Conservation (phyloP, 495 filamentous ascomycete species). For the Penicillium simplicissimum region DNA sequence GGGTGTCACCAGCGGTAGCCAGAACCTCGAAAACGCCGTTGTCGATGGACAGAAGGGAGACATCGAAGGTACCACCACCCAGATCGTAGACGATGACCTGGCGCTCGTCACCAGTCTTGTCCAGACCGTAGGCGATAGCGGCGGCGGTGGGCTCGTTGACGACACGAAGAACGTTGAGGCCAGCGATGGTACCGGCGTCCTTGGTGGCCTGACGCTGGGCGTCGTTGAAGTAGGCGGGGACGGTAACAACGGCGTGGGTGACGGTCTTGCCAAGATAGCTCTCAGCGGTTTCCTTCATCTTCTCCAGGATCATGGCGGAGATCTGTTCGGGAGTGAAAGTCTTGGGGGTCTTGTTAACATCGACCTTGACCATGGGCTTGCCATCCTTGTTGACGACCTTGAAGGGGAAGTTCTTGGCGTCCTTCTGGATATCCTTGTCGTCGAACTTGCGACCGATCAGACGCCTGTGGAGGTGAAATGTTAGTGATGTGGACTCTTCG, state of each 20-base stretch:
- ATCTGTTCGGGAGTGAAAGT: slow-evolving; percentile 83
- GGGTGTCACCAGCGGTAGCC: slow-evolving; percentile 98
- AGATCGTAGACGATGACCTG: slow-evolving; percentile 98
- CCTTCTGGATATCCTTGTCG: slow-evolving; percentile 81
- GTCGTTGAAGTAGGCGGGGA: slow-evolving; percentile 98
- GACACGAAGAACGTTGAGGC: slow-evolving; percentile 93
- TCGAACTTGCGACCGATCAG: slow-evolving; percentile 87
- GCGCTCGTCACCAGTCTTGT: slow-evolving; percentile 82
- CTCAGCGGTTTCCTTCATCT: slow-evolving; percentile 97
- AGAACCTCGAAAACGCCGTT: slow-evolving; percentile 97
- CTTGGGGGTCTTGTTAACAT: slow-evolving; percentile 71
- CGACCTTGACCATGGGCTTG: slow-evolving; percentile 77
- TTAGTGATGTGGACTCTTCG: slow-evolving; percentile 15
- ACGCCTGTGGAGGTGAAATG: slow-evolving; percentile 55
- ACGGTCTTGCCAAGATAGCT: slow-evolving; percentile 88
- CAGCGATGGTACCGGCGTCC: slow-evolving; percentile 94
- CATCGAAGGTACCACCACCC: slow-evolving; percentile 99
- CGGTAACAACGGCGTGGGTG: slow-evolving; percentile 92
- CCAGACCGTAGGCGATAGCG: slow-evolving; percentile 92
- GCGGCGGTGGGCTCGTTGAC: slow-evolving; percentile 97
- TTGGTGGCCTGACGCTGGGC: slow-evolving; percentile 97
- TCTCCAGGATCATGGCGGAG: slow-evolving; percentile 78
- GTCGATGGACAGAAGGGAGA: slow-evolving; percentile 95
- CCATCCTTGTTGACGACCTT: slow-evolving; percentile 79
- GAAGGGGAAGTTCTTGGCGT: slow-evolving; percentile 91